Evolutionary conservation across 768 basidiomycete species (phyloP), one percentile per base, ranked within the genome.

Genomic region (Mycena kentingensis): DNA sequence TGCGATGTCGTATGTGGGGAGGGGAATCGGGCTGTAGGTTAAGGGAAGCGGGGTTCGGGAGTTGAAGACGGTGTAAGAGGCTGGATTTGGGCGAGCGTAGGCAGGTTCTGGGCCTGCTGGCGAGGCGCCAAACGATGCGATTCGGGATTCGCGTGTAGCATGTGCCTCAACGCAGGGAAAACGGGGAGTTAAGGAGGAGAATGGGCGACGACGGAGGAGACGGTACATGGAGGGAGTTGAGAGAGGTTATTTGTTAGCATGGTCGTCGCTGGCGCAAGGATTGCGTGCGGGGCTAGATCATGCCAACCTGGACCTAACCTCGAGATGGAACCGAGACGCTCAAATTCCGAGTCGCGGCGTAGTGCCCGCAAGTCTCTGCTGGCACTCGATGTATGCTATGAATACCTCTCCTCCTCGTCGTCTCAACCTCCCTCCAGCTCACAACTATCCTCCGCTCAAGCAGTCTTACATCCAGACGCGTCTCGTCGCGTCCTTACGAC

Each of bases 141-240:
- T 63, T 28, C 79, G 79, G 0, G 82, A 85, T 66, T 87, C 81
- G 10, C 91, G 77, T 4, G 76, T 77, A 3, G 86, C 84, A 57
- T 93, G 91, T 1, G 88, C 88, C 50, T 92, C 90, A 18, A 93
- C 90, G 60, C 91, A 93, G 5, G 91, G 79, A 71, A 93, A 86
- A 51, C 63, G 71, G 29, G 70, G 71, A 6, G 27, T 32, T 6
- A 51, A 46, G 12, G 58, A 59, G 2, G 47, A 47, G 49, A 46
- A 54, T 43, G 36, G 50, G 34, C 42, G 34, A 19, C 24, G 48
- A 13, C 50, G 55, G 22, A 38, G 46, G 15, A 29, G 51, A 27
- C 48, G 44, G 25, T 36, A 49, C 53, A 43, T 32, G 31, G 36
- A 15, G 18, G 54, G 36, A 11, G 52, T 43, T 38, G 49, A 49